These are phyloP conservation scores for Orobanche coerulescens DNA, from an alignment of 257 asterid species.

Conservation along the genomic window DNA sequence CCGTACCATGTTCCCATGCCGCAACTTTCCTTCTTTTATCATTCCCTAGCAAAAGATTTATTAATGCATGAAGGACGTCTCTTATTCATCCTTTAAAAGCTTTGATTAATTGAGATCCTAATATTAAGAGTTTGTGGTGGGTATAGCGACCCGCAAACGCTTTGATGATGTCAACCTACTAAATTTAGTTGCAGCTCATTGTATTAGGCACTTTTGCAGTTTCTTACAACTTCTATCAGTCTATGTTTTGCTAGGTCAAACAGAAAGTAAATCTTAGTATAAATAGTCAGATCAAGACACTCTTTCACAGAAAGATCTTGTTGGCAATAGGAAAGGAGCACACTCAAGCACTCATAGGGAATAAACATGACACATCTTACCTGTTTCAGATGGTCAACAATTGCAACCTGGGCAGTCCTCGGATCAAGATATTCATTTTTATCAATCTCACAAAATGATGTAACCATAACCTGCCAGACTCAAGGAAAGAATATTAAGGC, in stretches of 20 bases:
- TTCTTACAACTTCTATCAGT: neutral
- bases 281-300: neutral
- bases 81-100: neutral
- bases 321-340: neutral
- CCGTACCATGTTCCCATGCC: constrained; percentile 3
- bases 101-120: constrained; percentile 4
- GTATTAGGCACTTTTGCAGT: neutral
- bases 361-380: constrained; percentile 25
- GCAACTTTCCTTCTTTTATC: neutral
- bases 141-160: neutral
- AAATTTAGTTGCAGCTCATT: constrained; percentile 10
- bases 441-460: constrained; percentile 64
- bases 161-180: neutral
- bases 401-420: constrained; percentile 85
- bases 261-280: neutral
- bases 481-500: constrained; percentile 11
- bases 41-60: neutral
- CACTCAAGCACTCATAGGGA: neutral
- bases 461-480: constrained; percentile 58
- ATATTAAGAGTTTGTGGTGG: neutral
- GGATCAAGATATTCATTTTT: constrained; percentile 86
- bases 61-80: neutral
- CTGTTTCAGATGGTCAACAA: constrained; percentile 87
- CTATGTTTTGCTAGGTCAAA: neutral
- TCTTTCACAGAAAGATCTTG: constrained; percentile 1